phyloP scores from a whole-genome alignment of 768 basidiomycete species.

The Guyanaporus albipodus region DNA sequence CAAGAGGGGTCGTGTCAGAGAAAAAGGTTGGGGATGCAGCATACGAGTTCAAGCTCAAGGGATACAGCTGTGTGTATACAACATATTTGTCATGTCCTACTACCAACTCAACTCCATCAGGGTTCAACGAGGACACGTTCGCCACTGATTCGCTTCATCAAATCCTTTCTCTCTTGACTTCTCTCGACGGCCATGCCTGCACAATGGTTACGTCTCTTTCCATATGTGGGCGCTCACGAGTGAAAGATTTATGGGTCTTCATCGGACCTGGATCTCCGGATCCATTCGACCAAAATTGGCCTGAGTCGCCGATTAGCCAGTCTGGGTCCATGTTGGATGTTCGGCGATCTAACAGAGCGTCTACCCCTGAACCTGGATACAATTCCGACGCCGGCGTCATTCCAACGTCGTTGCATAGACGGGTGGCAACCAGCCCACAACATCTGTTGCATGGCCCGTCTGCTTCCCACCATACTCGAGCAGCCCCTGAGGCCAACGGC shows the following conservation, averaged over 20 bases:
- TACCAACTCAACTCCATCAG: conserved; percentile 35
- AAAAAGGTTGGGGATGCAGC: conserved; percentile 69
- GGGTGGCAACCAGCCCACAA: conserved; percentile 30
- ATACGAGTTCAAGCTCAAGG: conserved; percentile 79
- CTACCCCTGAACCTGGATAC: conserved; percentile 28
- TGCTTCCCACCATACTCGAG: conserved; percentile 30
- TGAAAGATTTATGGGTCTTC: conserved; percentile 79
- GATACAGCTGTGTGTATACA: conserved; percentile 62
- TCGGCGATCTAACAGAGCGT: conserved; percentile 32
- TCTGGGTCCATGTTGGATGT: conserved; percentile 35
- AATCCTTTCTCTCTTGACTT: conserved; percentile 61
- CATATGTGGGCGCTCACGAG: conserved; percentile 65
- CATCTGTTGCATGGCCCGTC: conserved; percentile 18
- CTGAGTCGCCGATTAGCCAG: conserved; percentile 35
- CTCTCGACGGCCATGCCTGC: conserved; percentile 66
- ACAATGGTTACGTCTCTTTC: conserved; percentile 66
- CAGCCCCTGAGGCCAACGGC: conserved; percentile 32
- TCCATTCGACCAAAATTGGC: conserved; percentile 29
- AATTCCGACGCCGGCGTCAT: conserved; percentile 23
- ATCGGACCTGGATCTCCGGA: conserved; percentile 46
- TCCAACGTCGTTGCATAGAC: conserved; percentile 29
- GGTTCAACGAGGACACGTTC: conserved; percentile 78
- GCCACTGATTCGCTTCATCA: conserved; percentile 69
- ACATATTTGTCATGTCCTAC: conserved; percentile 9
- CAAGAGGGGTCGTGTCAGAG: conserved; percentile 72